Base-by-base conservation (phyloP, 106 monocot species). In the Apostasia shenzhenica region DNA sequence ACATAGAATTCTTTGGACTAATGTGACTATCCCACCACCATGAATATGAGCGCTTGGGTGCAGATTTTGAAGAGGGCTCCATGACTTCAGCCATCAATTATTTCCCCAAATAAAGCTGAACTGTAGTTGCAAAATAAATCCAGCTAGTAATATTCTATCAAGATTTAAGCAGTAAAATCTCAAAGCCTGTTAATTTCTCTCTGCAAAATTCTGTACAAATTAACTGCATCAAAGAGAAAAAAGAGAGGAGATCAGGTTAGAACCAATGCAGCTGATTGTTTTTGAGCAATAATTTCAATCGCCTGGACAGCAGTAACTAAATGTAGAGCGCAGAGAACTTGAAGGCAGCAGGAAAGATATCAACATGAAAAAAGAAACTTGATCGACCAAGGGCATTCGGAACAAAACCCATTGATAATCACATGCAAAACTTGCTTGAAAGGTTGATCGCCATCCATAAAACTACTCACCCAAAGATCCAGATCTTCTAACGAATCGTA, bases 21-120 rank as follows among this genome's bases (percentile, higher is more conserved):
- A 76, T 82, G 70, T 86, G 82, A 67, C 81, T 82, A 59, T 69
- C 81, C 81, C 85, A 85, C 78, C 85, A 81, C 80, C 84, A 80
- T 40, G 81, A 78, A 72, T 85, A 79, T 14, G 67, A 41, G 41
- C 74, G 57, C 14, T 71, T 39, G 1, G 85, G 67, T 58, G 78
- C 81, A 3, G 48, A 48, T 12, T 2, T 43, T 43, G 48, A 45
- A 14, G 47, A 41, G 45, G 62, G 45, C 62, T 45, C 62, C 62
- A 62, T 62, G 13, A n/a, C 45, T 62, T 45, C 44, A 45, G 62
- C n/a, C 45, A 62, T 62, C 62, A 62, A 45, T 45, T 12, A 45
- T 10, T 62, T 62, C 62, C 26, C 10, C 45, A 62, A n/a, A 62
- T 43, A 62, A 26, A 43, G 45, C 62, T 45, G 38, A 45, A 62